Evolutionary conservation across 257 asterid species (phyloP).

Genomic region (Solanum dulcamara): DNA sequence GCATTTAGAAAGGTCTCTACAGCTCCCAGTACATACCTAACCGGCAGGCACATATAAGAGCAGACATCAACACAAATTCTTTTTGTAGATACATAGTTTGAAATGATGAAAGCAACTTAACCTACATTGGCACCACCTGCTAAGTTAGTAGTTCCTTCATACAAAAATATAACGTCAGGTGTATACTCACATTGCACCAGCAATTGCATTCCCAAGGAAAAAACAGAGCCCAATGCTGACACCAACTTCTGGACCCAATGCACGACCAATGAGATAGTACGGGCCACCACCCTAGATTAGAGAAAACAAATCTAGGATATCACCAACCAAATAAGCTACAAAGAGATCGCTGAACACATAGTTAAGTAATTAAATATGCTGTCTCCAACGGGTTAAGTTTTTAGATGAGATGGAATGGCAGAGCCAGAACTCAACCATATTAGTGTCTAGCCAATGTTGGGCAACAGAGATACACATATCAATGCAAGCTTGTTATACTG

Average conservation of each 20-base stretch:
- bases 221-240: slow-evolving; percentile 98
- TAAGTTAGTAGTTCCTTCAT: background rate
- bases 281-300: slow-evolving; percentile 94
- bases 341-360: background rate
- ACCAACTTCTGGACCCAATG: slow-evolving; percentile 99
- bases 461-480: background rate
- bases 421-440: background rate
- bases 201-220: slow-evolving; percentile 98
- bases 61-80: background rate
- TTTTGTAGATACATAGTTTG: background rate
- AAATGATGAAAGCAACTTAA: background rate
- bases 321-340: background rate
- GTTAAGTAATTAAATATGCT: background rate
- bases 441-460: background rate
- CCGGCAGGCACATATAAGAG: slow-evolving; percentile 11
- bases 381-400: background rate
- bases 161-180: background rate
- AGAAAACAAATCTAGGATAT: background rate
- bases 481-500: background rate
- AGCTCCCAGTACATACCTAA: slow-evolving; percentile 96
- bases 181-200: slow-evolving; percentile 93
- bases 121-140: background rate
- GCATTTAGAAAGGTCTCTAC: slow-evolving; percentile 97
- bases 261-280: slow-evolving; percentile 97
- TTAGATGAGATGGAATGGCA: background rate